Conservation (phyloP, 73 alveolate species). For the Blepharisma stoltei region DNA sequence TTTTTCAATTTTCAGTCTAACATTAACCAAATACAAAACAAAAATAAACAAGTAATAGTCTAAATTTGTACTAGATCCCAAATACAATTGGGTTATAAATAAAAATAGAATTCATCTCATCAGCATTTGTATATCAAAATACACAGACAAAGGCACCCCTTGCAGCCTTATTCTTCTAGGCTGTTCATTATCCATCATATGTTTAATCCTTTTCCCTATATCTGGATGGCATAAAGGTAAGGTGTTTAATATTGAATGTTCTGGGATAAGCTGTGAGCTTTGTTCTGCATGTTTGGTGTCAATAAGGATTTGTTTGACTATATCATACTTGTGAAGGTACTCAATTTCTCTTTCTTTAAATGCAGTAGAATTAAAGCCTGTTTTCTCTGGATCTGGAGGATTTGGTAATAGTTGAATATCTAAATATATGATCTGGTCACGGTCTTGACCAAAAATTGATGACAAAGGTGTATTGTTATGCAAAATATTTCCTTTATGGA, state of each 20-base stretch:
- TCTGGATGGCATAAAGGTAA: constrained; percentile 16
- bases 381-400: background rate
- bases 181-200: background rate
- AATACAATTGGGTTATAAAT: background rate
- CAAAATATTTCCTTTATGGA: constrained; percentile 2
- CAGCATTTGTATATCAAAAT: background rate
- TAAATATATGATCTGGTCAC: background rate
- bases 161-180: background rate
- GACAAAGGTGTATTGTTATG: background rate
- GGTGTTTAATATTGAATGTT: background rate
- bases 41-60: constrained; percentile 7
- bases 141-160: background rate
- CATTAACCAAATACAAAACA: background rate
- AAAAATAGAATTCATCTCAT: background rate
- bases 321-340: background rate
- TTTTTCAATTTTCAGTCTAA: constrained; percentile 1
- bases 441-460: background rate
- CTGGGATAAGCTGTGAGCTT: background rate
- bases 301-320: constrained; percentile 3
- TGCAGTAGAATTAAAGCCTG: background rate
- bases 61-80: background rate
- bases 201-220: background rate
- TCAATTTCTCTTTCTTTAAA: constrained; percentile 12
- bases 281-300: background rate
- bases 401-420: background rate